phyloP scores from a whole-genome alignment of 352 stramenopile species.

The Phytophthora europaea region DNA sequence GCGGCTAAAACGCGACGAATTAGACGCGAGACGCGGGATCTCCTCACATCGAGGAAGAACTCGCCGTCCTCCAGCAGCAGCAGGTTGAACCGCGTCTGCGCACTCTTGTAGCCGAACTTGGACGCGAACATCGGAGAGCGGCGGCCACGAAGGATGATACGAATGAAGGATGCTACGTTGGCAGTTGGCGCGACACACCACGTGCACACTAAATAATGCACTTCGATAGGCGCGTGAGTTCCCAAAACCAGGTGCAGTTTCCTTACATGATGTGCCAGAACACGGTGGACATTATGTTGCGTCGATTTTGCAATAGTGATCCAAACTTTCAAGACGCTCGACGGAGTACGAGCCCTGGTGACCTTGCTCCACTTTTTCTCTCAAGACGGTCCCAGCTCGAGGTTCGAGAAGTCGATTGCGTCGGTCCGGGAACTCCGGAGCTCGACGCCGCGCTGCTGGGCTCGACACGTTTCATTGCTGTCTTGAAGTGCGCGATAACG shows the following conservation, averaged over 20 bases:
- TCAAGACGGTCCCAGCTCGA: neutral
- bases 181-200: slow-evolving; percentile 22
- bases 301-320: neutral
- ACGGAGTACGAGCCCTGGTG: no score
- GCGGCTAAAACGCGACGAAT: neutral
- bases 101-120: slow-evolving; percentile 56
- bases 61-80: slow-evolving; percentile 95
- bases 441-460: neutral
- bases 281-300: no score
- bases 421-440: neutral
- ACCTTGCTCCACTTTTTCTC: neutral
- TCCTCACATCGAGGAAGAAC: slow-evolving; percentile 93
- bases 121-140: slow-evolving; percentile 45
- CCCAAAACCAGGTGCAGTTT: no score
- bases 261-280: no score
- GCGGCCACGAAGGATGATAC: neutral
- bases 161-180: slow-evolving; percentile 10
- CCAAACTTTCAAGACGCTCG: slow-evolving; percentile 4
- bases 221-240: neutral
- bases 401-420: neutral
- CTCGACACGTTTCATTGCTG: neutral
- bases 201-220: slow-evolving; percentile 12
- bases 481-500: no score
- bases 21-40: neutral
- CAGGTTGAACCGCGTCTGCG: slow-evolving; percentile 92